Percentiles rank a stretch among this genome's conserved stretches.
phyloP scores from a whole-genome alignment of 2,329 filamentous ascomycete species.

The Zymoseptoria tritici region DNA sequence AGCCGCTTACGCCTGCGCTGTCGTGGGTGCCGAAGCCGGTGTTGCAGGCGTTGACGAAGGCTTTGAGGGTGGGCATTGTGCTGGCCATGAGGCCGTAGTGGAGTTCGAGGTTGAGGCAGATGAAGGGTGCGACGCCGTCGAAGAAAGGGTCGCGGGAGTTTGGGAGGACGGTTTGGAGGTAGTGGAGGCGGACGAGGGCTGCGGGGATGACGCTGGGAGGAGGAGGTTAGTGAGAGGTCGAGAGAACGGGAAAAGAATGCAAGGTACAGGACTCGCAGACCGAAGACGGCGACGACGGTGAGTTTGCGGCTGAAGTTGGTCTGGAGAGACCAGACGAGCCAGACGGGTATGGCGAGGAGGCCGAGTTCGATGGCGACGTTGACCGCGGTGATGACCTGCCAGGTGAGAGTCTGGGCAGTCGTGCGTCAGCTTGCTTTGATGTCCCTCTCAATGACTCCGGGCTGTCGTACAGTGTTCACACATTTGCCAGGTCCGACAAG shows the following conservation, averaged over 20 bases:
- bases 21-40: constrained; percentile 20
- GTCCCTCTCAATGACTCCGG: not conserved
- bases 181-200: constrained; percentile 13
- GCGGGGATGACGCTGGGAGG: constrained; percentile 9
- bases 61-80: constrained; percentile 19
- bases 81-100: constrained; percentile 21
- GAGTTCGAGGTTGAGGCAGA: constrained; percentile 21
- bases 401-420: constrained; percentile 6
- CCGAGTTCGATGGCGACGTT: constrained; percentile 17
- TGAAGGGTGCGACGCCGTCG: constrained; percentile 14
- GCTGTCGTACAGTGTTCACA: constrained; percentile 6
- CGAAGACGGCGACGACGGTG: constrained; percentile 18
- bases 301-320: constrained; percentile 14
- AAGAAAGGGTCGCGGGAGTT: constrained; percentile 13
- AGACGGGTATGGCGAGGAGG: constrained; percentile 18
- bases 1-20: constrained; percentile 12
- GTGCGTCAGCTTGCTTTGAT: not conserved
- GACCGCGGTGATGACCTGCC: constrained; percentile 18
- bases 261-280: constrained; percentile 10
- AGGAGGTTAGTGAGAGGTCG: not conserved
- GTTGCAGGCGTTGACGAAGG: constrained; percentile 21
- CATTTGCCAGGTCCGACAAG: constrained; percentile 16
- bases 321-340: constrained; percentile 18
- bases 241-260: not conserved
- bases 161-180: constrained; percentile 5